These are phyloP conservation scores for Cystobasidium sp. DNA, from an alignment of 1,284 basidiomycete species.

Conservation along the genomic window DNA sequence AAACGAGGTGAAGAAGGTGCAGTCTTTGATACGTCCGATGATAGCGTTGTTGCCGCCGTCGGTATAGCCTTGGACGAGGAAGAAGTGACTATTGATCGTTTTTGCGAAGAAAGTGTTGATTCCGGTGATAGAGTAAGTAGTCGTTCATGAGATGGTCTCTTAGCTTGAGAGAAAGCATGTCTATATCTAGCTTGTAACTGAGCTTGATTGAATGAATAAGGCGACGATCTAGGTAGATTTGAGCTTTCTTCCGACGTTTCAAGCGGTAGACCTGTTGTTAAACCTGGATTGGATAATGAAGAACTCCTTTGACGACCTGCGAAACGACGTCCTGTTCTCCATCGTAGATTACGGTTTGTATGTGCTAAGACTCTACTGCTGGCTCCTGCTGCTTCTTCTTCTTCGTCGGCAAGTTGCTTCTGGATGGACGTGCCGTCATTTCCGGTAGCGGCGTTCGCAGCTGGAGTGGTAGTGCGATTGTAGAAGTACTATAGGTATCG, in stretches of 20 bases:
- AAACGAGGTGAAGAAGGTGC: conserved; percentile 37
- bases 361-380: conserved; percentile 8
- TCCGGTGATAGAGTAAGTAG: conserved; percentile 24
- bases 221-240: conserved; percentile 33
- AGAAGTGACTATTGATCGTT: conserved; percentile 1
- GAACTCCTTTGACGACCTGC: conserved; percentile 30
- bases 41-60: not conserved
- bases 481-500: conserved; percentile 5
- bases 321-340: conserved; percentile 23
- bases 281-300: conserved; percentile 35
- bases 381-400: conserved; percentile 10
- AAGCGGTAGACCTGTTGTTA: conserved; percentile 32
- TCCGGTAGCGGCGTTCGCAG: conserved; percentile 14
- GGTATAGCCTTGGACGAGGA: not conserved
- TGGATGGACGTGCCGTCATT: conserved; percentile 8
- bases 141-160: conserved; percentile 19
- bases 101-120: conserved; percentile 5
- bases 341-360: conserved; percentile 12
- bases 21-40: not conserved
- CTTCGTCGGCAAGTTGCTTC: conserved; percentile 10
- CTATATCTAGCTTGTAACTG: conserved; percentile 40
- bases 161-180: conserved; percentile 43
- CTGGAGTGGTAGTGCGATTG: conserved; percentile 12
- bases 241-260: conserved; percentile 4
- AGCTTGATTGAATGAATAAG: conserved; percentile 40